Base-by-base conservation (phyloP, 352 stramenopile genomes). In the Phytophthora sp. region DNA sequence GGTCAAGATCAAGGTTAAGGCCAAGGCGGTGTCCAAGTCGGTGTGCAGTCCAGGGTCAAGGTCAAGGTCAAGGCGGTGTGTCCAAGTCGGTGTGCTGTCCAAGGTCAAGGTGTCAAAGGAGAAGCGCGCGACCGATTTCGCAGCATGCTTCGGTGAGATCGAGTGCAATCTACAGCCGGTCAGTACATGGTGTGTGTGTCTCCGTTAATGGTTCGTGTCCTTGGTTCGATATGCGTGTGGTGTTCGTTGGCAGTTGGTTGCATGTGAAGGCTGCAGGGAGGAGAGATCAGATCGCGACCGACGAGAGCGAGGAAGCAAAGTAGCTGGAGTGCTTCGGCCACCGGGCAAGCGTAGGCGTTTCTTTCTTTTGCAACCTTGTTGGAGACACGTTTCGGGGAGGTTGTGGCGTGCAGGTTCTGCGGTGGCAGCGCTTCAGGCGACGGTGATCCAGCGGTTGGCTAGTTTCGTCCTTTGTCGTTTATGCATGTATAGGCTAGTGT, bases 331-430 rank as follows among this genome's bases (percentile, higher is more conserved):
- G n/a, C n/a, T 32, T 43, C 12, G 27, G 24, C 38, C 4, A 30
- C 20, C 38, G 28, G 28, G 37, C 46, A 53, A 66, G 46, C 10
- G 48, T 54, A 50, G 27, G 6, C 17, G 18, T 52, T 26, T 12
- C 9, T 45, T 35, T 32, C 32, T 48, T 32, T 55, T 57, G 35
- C 46, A 44, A 20, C 27, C 30, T 23, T 34, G 2, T 35, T 50
- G n/a, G 9, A 44, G 3, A 35, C 5, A 50, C 44, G 17, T 59
- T 66, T 41, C 15, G 38, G 42, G 42, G 50, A 67, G 59, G 59
- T 62, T 67, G 50, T 67, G 59, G 27, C 59, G 28, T 67, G 50
- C 59, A 67, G 51, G 59, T 35, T 48, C 17, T 17, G 38, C 23
- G 38, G n/a, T 15, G 20, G 26, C 20, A 11, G 35, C 23, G 32